Base-by-base conservation (phyloP, 163 green algal species). In the Prototheca wickerhamii region DNA sequence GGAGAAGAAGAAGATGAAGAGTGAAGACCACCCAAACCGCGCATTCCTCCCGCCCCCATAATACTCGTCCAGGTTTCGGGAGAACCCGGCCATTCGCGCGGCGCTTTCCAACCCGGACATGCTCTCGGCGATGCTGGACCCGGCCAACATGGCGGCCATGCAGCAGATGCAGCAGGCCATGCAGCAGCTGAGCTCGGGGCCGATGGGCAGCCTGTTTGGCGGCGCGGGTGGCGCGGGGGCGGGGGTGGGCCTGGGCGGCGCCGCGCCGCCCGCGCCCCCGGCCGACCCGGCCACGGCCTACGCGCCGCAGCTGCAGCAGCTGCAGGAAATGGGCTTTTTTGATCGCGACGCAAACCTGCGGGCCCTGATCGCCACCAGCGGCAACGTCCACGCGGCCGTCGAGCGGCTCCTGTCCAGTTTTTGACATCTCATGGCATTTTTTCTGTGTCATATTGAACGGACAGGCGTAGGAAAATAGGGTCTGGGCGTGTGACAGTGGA, bases 261-360 rank as follows among this genome's bases (percentile, higher is more conserved):
- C 60, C 23, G 37, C 40, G 15, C 57, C 53, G 12, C 77, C 78
- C 7, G 21, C 79, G 20, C 76, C 81, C 28, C 80, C 85, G 10
- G 80, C 78, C 3, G 80, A 96, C 72, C 84, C 89, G 1, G 83
- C 90, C 60, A 75, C 77, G 21, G 63, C 74, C 0, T 95, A 87
- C 56, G 86, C 85, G 4, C 65, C 80, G 43, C 86, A 99, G 82
- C 74, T 99, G 58, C 65, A 86, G 70, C 88, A 96, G 75, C 77
- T 99, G 65, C 66, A 84, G 68, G 91, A 93, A 60, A 98, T 98
- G 93, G 93, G 93, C 21, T 99, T 99, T 63, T 84, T 70, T 32
- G 86, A 98, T 64, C 44, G 70, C 2, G 60, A 86, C 37, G 79
- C 80, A 18, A 96, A 95, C 74, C 83, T 96, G 28, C 64, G 74